Evolutionary conservation across 768 basidiomycete species (phyloP).

Genomic region (Rubroboletus pulcherrimus): DNA sequence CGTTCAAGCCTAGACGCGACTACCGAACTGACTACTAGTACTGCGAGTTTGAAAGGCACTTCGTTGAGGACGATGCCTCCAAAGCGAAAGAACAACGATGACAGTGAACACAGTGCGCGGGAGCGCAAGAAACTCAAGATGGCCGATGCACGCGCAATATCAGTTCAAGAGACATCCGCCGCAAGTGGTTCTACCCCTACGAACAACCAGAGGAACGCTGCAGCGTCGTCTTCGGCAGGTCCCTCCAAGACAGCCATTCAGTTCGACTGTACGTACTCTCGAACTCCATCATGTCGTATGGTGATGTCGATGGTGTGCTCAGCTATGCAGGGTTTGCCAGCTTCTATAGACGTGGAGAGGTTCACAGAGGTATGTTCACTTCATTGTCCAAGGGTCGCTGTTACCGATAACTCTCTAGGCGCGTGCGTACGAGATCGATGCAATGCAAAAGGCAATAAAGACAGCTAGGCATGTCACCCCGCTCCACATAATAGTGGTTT

Average conservation of each 20-base stretch:
- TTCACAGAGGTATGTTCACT: constrained; percentile 66
- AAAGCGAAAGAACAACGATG: constrained; percentile 38
- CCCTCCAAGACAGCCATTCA: constrained; percentile 38
- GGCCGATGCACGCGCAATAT: constrained; percentile 59
- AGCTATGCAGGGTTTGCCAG: constrained; percentile 64
- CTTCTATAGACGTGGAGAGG: constrained; percentile 79
- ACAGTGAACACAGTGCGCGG: constrained; percentile 33
- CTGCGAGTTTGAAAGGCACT: neutral
- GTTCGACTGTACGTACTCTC: constrained; percentile 39
- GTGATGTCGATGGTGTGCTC: neutral
- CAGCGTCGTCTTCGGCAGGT: constrained; percentile 27
- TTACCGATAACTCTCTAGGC: constrained; percentile 45
- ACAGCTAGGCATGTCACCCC: constrained; percentile 52
- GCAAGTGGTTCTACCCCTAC: constrained; percentile 5
- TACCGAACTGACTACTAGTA: neutral
- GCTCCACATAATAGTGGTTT: accelerated
- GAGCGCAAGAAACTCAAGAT: constrained; percentile 72
- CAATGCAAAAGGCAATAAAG: constrained; percentile 88
- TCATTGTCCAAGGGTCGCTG: neutral
- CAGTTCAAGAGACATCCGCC: constrained; percentile 44
- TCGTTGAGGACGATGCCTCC: constrained; percentile 33
- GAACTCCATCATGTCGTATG: neutral
- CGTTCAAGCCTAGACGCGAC: neutral
- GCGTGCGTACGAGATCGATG: constrained; percentile 82
- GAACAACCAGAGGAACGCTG: constrained; percentile 24